Conservation (phyloP, 495 filamentous ascomycete genomes). For the Neurospora terricola region DNA sequence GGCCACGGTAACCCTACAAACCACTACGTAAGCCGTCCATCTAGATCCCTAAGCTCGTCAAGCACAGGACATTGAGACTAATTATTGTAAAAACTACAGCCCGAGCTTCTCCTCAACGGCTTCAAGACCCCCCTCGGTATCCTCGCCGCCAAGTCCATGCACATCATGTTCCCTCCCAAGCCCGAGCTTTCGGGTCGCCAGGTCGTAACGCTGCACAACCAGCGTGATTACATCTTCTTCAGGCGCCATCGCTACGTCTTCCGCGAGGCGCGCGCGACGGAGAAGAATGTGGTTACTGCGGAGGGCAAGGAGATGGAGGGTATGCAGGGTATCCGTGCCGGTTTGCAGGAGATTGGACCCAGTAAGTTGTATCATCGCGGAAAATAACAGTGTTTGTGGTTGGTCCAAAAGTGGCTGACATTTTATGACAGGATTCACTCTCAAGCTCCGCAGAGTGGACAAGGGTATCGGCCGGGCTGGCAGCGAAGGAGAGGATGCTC, state of each 20-base stretch:
- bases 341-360: conserved; percentile 78
- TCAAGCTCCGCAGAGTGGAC: conserved; percentile 85
- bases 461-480: conserved; percentile 76
- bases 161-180: conserved; percentile 67
- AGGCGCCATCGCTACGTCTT: conserved; percentile 87
- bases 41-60: neutral
- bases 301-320: conserved; percentile 84
- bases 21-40: conserved; percentile 45
- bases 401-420: conserved; percentile 3
- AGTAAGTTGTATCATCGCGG: conserved; percentile 17
- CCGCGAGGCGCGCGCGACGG: conserved; percentile 69
- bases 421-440: conserved; percentile 41
- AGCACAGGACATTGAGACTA: neutral
- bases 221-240: conserved; percentile 89
- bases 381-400: neutral
- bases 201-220: conserved; percentile 87
- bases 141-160: conserved; percentile 79
- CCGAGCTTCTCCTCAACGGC: conserved; percentile 89
- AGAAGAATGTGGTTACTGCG: conserved; percentile 74
- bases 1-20: conserved; percentile 84
- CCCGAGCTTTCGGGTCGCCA: conserved; percentile 79
- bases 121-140: conserved; percentile 90
- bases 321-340: conserved; percentile 70
- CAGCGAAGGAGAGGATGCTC: conserved; percentile 55
- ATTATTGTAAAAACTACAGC: conserved; percentile 21